phyloP scores from a whole-genome alignment of 1,284 basidiomycete genomes.

The Sphagnurus paluster region DNA sequence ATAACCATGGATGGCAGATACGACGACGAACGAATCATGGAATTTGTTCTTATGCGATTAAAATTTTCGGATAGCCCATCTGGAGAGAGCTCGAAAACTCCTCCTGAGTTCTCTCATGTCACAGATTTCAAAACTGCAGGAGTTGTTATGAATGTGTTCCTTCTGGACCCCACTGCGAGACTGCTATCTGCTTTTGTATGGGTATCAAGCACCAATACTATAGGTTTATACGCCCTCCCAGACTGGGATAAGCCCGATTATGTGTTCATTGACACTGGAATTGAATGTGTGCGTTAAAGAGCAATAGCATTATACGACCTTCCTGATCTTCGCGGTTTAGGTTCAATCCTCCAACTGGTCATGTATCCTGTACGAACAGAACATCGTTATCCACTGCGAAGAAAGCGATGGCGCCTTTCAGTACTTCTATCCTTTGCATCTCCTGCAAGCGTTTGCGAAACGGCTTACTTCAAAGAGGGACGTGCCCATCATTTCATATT shows the following conservation, averaged over 20 bases:
- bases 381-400: constrained; percentile 73
- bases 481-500: constrained; percentile 36
- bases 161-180: constrained; percentile 63
- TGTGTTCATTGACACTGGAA: constrained; percentile 69
- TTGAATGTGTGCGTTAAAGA: constrained; percentile 58
- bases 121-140: constrained; percentile 63
- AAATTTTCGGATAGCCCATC: constrained; percentile 45
- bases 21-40: constrained; percentile 52
- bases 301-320: neutral
- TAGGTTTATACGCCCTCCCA: constrained; percentile 62
- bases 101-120: constrained; percentile 53
- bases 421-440: constrained; percentile 55
- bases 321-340: constrained; percentile 28
- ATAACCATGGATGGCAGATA: constrained; percentile 31
- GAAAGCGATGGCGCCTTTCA: constrained; percentile 55
- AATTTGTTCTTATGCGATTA: constrained; percentile 57
- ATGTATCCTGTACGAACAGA: constrained; percentile 58
- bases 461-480: constrained; percentile 27
- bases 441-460: constrained; percentile 41
- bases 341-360: constrained; percentile 71
- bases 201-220: constrained; percentile 49
- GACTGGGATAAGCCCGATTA: constrained; percentile 68
- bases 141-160: constrained; percentile 73
- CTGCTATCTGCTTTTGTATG: constrained; percentile 70
- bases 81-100: constrained; percentile 30